Percentiles rank a stretch among this genome's conserved stretches.
These are phyloP conservation scores for Fusarium nelsonii DNA, from an alignment of 2,329 filamentous ascomycete genomes.

Conservation along the genomic window DNA sequence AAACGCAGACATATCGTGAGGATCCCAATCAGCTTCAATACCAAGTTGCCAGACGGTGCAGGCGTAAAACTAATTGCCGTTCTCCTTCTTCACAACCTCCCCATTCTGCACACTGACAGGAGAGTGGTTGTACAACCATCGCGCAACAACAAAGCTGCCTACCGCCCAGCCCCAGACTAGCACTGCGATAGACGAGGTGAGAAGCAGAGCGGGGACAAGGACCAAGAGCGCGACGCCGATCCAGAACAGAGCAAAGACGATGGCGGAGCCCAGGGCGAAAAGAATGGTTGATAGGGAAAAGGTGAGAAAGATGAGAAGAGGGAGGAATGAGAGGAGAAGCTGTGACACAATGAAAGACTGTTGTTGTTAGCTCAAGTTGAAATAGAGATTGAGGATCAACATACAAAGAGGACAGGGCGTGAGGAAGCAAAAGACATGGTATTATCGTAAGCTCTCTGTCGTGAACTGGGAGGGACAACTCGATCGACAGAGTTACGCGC, in stretches of 20 bases:
- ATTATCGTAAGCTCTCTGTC: constrained; percentile 67
- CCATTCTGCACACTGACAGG: constrained; percentile 45
- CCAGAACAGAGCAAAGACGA: constrained; percentile 76
- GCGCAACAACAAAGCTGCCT: constrained; percentile 65
- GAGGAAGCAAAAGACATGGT: constrained; percentile 68
- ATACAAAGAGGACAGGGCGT: constrained; percentile 77
- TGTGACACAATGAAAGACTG: constrained; percentile 78
- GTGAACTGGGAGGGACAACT: constrained; percentile 70
- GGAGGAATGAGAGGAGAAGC: constrained; percentile 72
- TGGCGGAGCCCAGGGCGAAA: constrained; percentile 71
- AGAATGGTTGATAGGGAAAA: constrained; percentile 73
- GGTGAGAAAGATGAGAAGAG: constrained; percentile 74
- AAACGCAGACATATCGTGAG: constrained; percentile 27
- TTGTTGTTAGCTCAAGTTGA: neutral
- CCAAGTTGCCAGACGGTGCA: constrained; percentile 15
- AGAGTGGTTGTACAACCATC: constrained; percentile 59
- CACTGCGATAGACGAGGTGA: constrained; percentile 72
- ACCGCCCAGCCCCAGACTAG: constrained; percentile 77
- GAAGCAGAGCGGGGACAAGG: constrained; percentile 75
- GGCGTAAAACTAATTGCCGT: constrained; percentile 28
- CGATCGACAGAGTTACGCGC: constrained; percentile 61
- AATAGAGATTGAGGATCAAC: constrained; percentile 46
- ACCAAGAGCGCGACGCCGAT: constrained; percentile 74
- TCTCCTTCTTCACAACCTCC: constrained; percentile 44
- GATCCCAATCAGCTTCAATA: constrained; percentile 18